Base-by-base conservation (phyloP, 2,329 filamentous ascomycete species). In the Calonectria montana region DNA sequence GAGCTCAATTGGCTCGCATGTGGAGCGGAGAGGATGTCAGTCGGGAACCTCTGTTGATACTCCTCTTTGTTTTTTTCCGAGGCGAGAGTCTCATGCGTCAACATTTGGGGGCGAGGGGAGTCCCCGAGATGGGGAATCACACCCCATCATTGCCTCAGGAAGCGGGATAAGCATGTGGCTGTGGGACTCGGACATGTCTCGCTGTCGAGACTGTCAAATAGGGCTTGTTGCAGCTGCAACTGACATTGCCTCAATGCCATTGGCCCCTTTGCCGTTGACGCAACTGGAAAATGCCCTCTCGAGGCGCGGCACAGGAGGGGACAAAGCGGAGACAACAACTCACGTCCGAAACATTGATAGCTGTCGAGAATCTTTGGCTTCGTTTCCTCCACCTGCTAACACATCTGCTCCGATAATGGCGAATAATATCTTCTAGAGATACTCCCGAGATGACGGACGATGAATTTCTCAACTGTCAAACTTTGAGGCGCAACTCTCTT, bases 171-270 rank as follows among this genome's bases (percentile, higher is more conserved):
- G 39, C 61, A 69, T 69, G 47, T 59, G 39, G 39, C 45, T 62
- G 55, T 37, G 55, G 23, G n/a, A 62, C 53, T 50, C 59, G 23
- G 55, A 27, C 43, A 25, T 68, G 55, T 53, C 23, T 68, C 23
- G 55, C 55, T 41, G 29, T 55, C 43, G 50, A 37, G 23, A 41
- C 23, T 67, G 50, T 67, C 50, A n/a, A 48, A 59, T 67, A 39
- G 50, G 65, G 50, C 65, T 43, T 67, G 37, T 16, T 67, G 53
- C 65, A 62, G 45, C 31, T 61, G 65, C 55, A 50, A 39, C n/a
- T 68, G 65, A 62, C 35, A 31, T 43, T n/a, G 13, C 65, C 3
- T 23, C 8, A 27, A 50, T 47, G 43, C 43, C 21, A 68, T 68
- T 68, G 65, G 65, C n/a, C 25, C 16, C 53, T 53, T 10, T 23